Percentiles rank a stretch among this genome's conserved stretches.
These are phyloP conservation scores for Umbelopsis ramanniana DNA, from an alignment of 192 early-diverging fungal genomes.

Conservation along the genomic window DNA sequence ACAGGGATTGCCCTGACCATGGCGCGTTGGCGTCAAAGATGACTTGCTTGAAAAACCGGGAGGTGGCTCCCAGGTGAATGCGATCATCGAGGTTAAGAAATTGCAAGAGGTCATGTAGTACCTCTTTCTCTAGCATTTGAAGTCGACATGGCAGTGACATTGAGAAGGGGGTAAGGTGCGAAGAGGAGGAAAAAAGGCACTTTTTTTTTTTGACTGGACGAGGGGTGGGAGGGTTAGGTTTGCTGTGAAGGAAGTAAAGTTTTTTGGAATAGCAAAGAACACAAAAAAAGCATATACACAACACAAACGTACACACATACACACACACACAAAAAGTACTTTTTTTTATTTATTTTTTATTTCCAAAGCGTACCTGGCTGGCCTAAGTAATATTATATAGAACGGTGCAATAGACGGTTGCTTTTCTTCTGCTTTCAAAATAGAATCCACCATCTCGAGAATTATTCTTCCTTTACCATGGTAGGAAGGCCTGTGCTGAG, in stretches of 20 bases:
- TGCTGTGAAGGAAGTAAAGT: not conserved
- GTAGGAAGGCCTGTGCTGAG: not conserved
- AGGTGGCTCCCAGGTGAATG: not conserved
- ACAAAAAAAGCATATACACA: not conserved
- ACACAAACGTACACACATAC: not conserved
- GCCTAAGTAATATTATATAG: not conserved
- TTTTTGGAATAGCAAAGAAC: not conserved
- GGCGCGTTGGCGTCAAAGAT: slow-evolving; percentile 22
- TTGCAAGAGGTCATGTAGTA: slow-evolving; percentile 3
- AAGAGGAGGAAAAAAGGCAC: not conserved
- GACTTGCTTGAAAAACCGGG: not conserved
- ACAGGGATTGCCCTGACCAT: not conserved
- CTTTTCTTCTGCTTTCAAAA: too few species aligned
- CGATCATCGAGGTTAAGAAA: slow-evolving; percentile 3
- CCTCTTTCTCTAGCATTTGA: slow-evolving; percentile 7
- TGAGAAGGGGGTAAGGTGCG: not conserved
- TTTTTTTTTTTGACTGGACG: slow-evolving; percentile 3
- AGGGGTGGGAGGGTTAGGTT: not conserved
- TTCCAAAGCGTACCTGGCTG: not conserved
- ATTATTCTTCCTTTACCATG: slow-evolving; percentile 1
- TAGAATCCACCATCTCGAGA: too few species aligned
- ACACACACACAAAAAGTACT: not conserved
- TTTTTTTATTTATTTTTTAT: not conserved
- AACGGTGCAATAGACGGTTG: not conserved
- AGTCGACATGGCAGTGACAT: slow-evolving; percentile 16